Base-by-base conservation (phyloP, 2,329 filamentous ascomycete species). In the Phoma herbarum region DNA sequence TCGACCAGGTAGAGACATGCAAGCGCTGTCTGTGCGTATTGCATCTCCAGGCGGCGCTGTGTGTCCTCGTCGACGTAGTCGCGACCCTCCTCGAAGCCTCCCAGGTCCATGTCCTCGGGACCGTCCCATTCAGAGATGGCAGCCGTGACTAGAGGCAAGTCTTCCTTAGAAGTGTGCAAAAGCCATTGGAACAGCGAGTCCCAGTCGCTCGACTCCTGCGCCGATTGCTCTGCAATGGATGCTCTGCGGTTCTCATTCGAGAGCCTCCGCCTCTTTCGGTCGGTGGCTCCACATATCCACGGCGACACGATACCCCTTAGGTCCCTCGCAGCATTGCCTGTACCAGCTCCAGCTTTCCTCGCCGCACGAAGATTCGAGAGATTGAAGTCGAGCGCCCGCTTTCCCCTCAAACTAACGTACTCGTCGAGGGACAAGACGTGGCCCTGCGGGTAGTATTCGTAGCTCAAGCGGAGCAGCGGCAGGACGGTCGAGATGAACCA, bases 61-160 rank as follows among this genome's bases (percentile, higher is more conserved):
- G 86, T 81, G 3, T 85, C 80, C 46, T 90, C 87, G 46, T 84
- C 83, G 47, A 92, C 73, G 78, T 86, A 86, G 46, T 82, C 75
- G 2, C 80, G 80, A 8, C 75, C 75, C 26, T 79, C 77, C 39
- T 83, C 82, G 64, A 83, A 85, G 12, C 84, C 85, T 3, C 88
- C 89, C 4, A 92, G 73, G 64, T 93, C 88, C 45, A 89, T 82
- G 69, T 93, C 90, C 7, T 80, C 80, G 0, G 90, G 89, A 0
- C 90, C 91, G 66, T 89, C 86, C 90, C 90, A 94, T 63, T 90
- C 85, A 60, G 88, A 84, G 31, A 93, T 79, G 8, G 85, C 87
- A 47, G 82, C 81, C 29, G 88, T 81, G n/a, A 86, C 84, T n/a
- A 87, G 79, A 25, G 75, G 79, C 83, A 91, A 90, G 16, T 86